Conservation (phyloP, 2,329 filamentous ascomycete species). For the Paraphaeosphaeria sporulosa region DNA sequence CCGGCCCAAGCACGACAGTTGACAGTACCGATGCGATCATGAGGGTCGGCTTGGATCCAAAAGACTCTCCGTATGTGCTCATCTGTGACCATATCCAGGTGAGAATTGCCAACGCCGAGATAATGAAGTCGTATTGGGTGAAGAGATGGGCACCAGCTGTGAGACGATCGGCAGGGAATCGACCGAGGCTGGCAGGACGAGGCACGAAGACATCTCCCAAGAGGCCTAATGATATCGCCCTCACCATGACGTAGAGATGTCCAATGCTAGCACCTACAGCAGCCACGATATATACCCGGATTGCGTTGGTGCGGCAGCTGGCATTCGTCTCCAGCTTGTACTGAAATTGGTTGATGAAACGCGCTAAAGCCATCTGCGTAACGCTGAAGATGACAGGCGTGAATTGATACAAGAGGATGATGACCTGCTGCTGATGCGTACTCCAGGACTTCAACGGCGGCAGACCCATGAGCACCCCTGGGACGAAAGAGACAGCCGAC, state of each 20-base stretch:
- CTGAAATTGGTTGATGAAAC: neutral
- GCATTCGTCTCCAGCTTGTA: neutral
- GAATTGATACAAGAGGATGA: neutral
- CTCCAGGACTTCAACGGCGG: neutral
- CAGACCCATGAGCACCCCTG: neutral
- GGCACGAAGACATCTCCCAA: neutral
- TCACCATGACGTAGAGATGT: neutral
- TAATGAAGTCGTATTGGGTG: neutral
- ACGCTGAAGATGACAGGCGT: neutral
- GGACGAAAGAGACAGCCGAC: neutral
- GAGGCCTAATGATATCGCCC: neutral
- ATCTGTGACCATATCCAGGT: neutral
- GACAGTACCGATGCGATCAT: neutral
- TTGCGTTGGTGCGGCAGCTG: neutral
- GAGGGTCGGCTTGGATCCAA: neutral
- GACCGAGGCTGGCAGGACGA: neutral
- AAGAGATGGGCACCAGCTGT: conserved; percentile 1
- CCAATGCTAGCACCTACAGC: neutral
- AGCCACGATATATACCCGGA: neutral
- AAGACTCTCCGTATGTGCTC: neutral
- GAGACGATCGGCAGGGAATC: neutral
- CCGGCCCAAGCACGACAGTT: neutral
- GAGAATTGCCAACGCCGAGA: neutral
- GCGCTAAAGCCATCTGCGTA: neutral
- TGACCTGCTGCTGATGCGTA: neutral